These are phyloP conservation scores for Lactarius hatsudake DNA, from an alignment of 768 basidiomycete species.

Conservation along the genomic window DNA sequence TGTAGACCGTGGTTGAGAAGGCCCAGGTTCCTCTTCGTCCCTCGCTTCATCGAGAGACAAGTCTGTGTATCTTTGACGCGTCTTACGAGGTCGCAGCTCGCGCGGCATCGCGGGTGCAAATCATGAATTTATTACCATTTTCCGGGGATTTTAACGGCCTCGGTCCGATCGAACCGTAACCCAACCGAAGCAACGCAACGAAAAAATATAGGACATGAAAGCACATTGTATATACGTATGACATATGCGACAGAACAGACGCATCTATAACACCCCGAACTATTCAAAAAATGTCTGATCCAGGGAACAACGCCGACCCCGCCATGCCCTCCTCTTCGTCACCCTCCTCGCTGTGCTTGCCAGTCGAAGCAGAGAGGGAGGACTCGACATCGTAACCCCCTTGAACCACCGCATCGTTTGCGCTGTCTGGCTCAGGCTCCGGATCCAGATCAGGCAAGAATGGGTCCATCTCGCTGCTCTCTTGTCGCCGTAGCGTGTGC, in stretches of 20 bases:
- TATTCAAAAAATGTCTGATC: constrained; percentile 28
- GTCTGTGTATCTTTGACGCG: constrained; percentile 48
- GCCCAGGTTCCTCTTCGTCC: constrained; percentile 37
- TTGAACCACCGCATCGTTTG: neutral
- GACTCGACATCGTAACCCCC: constrained; percentile 11
- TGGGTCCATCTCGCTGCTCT: constrained; percentile 25
- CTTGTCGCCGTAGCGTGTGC: constrained; percentile 15
- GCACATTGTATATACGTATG: constrained; percentile 17
- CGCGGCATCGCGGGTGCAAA: constrained; percentile 47
- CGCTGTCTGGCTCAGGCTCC: neutral
- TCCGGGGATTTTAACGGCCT: neutral
- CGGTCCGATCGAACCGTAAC: constrained; percentile 40
- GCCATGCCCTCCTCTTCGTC: constrained; percentile 13
- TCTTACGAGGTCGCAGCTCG: constrained; percentile 53
- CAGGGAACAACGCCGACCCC: constrained; percentile 22
- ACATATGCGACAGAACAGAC: neutral
- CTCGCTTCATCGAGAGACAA: constrained; percentile 38
- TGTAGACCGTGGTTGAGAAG: constrained; percentile 34
- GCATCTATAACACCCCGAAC: constrained; percentile 12
- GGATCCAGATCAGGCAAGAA: constrained; percentile 23
- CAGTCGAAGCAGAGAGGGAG: neutral
- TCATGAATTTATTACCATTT: neutral
- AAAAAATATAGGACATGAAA: constrained; percentile 9
- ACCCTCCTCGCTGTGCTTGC: neutral
- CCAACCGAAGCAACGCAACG: neutral